phyloP scores from a whole-genome alignment of 2,329 filamentous ascomycete genomes.

The Curvularia hawaiiensis region DNA sequence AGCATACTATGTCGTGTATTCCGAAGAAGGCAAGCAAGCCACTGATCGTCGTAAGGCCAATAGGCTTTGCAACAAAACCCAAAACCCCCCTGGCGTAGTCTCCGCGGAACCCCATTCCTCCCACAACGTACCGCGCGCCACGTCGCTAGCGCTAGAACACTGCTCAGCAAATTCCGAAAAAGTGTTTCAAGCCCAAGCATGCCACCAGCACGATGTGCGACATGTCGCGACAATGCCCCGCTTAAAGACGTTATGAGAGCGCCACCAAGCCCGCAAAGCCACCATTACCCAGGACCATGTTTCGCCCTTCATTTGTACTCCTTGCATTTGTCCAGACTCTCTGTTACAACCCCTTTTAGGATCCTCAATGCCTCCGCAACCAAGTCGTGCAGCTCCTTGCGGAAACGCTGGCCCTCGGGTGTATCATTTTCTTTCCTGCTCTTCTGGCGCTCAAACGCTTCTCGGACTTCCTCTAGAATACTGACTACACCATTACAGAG shows the following conservation, averaged over 20 bases:
- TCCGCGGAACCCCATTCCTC: neutral
- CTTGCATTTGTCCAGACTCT: conserved; percentile 16
- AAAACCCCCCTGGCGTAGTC: neutral
- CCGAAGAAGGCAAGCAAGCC: neutral
- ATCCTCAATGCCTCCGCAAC: conserved; percentile 11
- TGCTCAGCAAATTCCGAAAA: neutral
- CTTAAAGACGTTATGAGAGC: neutral
- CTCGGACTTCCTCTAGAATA: conserved; percentile 7
- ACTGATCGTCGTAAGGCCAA: neutral
- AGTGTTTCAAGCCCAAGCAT: neutral
- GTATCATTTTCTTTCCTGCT: conserved; percentile 15
- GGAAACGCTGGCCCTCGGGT: conserved; percentile 11
- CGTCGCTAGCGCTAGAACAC: neutral
- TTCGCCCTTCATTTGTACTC: conserved; percentile 7
- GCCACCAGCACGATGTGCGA: neutral
- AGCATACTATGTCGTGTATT: neutral
- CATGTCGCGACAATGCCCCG: neutral
- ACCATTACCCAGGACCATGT: neutral
- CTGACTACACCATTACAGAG: neutral
- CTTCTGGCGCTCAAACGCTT: conserved; percentile 13
- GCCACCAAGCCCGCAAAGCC: neutral
- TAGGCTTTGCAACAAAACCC: neutral
- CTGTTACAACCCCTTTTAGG: conserved; percentile 7
- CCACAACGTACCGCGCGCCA: neutral
- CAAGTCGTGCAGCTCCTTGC: conserved; percentile 10